phyloP scores from a whole-genome alignment of 2,329 filamentous ascomycete genomes.

The Karstenula rhodostoma region DNA sequence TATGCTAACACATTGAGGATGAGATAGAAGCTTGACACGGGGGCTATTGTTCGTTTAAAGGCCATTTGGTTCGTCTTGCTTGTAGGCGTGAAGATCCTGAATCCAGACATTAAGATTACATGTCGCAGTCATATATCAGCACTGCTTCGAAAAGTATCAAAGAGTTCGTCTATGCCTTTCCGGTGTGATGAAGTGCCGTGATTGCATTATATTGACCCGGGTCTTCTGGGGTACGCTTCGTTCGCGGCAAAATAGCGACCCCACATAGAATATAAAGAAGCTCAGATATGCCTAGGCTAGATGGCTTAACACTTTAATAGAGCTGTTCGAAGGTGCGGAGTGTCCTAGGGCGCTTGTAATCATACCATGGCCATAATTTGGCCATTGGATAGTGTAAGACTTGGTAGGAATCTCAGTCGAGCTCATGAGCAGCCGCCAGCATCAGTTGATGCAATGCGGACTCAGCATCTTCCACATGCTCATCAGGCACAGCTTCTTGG shows the following conservation, averaged over 20 bases:
- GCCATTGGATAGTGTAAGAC: background rate
- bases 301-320: background rate
- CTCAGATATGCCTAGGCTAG: background rate
- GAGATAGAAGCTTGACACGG: background rate
- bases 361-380: background rate
- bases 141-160: background rate
- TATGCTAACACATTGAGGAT: slow-evolving; percentile 1
- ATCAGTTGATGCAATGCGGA: background rate
- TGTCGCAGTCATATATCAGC: background rate
- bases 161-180: background rate
- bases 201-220: slow-evolving; percentile 23
- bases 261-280: slow-evolving; percentile 16
- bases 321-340: background rate
- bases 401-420: background rate
- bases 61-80: background rate
- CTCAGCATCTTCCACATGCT: background rate
- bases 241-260: slow-evolving; percentile 24
- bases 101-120: background rate
- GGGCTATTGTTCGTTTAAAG: slow-evolving; percentile 5
- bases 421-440: background rate
- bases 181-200: slow-evolving; percentile 20
- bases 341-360: background rate
- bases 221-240: slow-evolving; percentile 7
- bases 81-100: background rate
- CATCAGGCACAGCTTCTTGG: background rate